Percentiles rank a stretch among this genome's conserved stretches.
Evolutionary conservation across 1,284 basidiomycete species (phyloP).

Genomic region (Ceratobasidium sp.): DNA sequence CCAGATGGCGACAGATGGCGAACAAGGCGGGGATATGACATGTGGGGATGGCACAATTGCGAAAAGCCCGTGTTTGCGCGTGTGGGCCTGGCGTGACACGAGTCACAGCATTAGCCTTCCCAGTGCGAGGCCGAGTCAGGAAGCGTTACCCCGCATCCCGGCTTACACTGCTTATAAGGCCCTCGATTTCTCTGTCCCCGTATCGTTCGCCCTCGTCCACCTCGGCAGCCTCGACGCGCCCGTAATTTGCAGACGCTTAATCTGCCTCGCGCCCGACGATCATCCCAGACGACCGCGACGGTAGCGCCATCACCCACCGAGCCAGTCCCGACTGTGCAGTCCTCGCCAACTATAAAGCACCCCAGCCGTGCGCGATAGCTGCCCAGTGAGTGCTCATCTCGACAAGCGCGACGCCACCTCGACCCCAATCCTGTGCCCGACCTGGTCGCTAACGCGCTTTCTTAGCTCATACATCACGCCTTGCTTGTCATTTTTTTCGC

Average conservation of each 20-base stretch:
- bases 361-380: not conserved
- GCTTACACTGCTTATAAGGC: constrained; percentile 43
- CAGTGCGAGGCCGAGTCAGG: constrained; percentile 42
- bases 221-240: constrained; percentile 25
- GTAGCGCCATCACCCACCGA: constrained; percentile 11
- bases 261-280: constrained; percentile 12
- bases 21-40: constrained; percentile 25
- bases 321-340: constrained; percentile 27
- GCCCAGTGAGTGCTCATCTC: constrained; percentile 17
- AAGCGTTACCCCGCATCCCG: constrained; percentile 43
- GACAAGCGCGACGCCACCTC: constrained; percentile 23
- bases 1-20: constrained; percentile 42
- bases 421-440: constrained; percentile 5
- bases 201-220: constrained; percentile 34
- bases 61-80: constrained; percentile 10
- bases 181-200: constrained; percentile 38
- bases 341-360: not conserved
- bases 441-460: constrained; percentile 30
- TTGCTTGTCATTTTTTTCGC: constrained; percentile 38
- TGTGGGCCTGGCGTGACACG: constrained; percentile 16
- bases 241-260: constrained; percentile 15
- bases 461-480: constrained; percentile 21
- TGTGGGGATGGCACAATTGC: constrained; percentile 31
- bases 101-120: constrained; percentile 34
- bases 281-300: constrained; percentile 25